Base-by-base conservation (phyloP, 352 stramenopile genomes). In the Elongisporangium senticosum region DNA sequence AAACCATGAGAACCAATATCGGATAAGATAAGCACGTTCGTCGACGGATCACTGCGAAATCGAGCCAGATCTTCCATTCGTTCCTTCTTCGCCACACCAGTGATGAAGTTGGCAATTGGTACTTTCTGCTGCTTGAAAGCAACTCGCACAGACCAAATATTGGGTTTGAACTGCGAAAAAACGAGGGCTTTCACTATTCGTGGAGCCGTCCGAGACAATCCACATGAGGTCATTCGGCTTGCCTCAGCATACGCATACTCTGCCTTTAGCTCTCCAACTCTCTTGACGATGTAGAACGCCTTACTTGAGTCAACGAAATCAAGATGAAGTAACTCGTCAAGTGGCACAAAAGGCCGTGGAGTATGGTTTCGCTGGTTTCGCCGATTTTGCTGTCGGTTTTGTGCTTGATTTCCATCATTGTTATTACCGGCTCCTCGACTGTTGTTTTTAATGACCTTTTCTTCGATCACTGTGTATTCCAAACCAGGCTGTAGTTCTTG, bases 1-100 rank as follows among this genome's bases (percentile, higher is more conserved):
- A 99, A 82, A 13, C 97, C 97, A 55, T 98, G 87, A 19, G 85
- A 96, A 1, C 96, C 97, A 59, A 98, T 88, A 43, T 98, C 96
- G 0, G 80, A 93, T 21, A 99, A 71, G 11, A 99, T 71, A 49
- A 99, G 80, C 17, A 98, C 87, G 54, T 96, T 96, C 33, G 89
- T 71, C 49, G 84, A 71, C 15, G 79, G 70, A 62, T 92, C 67
- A 19, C 77, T 64, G 28, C 70, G 68, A 56, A 95, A 95, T 21
- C 60, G 59, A 22, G 72, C 59, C 4, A 95, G 56, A 8, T 85
- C 58, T 22, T 80, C 62, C 72, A 87, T 86, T 19, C 85, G 83
- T 26, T 56, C 40, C 51, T 68, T 61, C 4, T 78, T 55, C 1
- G 56, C 73, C 0, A 84, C 59, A 23, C 75, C 74, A 33, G 74